phyloP scores from a whole-genome alignment of 306 rosid species.

The Dryas drummondii region DNA sequence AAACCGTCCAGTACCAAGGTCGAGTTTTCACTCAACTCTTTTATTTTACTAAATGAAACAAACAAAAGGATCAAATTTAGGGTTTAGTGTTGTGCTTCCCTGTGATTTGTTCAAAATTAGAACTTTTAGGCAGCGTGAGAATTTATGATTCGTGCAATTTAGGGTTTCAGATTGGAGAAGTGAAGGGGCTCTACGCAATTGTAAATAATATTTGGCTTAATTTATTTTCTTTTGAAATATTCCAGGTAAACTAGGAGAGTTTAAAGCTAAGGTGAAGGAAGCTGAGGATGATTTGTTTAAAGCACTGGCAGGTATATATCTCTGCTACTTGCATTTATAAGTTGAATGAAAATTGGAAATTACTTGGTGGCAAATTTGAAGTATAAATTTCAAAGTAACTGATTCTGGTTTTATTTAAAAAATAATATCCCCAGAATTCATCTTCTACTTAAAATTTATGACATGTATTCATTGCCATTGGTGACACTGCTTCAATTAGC shows the following conservation, averaged over 20 bases:
- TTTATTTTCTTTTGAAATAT: constrained; percentile 8
- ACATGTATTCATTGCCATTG: neutral
- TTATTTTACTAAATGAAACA: neutral
- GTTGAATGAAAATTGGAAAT: neutral
- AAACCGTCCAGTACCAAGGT: constrained; percentile 56
- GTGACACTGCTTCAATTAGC: neutral
- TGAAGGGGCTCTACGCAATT: neutral
- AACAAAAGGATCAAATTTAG: neutral
- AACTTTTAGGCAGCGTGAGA: neutral
- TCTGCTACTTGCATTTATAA: constrained; percentile 2
- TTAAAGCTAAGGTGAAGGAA: constrained; percentile 58
- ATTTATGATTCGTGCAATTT: constrained; percentile 1
- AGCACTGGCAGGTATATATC: constrained; percentile 68
- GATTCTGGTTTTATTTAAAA: neutral
- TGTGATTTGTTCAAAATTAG: neutral
- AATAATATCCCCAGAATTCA: neutral
- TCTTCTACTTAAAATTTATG: neutral
- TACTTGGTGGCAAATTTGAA: neutral
- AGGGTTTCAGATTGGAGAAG: constrained; percentile 37
- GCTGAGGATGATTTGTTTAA: constrained; percentile 82
- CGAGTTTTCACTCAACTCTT: neutral
- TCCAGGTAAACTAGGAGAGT: constrained; percentile 51
- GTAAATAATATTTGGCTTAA: neutral
- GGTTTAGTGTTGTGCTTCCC: neutral
- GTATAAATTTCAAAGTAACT: neutral